Base-by-base conservation (phyloP, 1,284 basidiomycete genomes). In the Stygiomarasmius scandens region DNA sequence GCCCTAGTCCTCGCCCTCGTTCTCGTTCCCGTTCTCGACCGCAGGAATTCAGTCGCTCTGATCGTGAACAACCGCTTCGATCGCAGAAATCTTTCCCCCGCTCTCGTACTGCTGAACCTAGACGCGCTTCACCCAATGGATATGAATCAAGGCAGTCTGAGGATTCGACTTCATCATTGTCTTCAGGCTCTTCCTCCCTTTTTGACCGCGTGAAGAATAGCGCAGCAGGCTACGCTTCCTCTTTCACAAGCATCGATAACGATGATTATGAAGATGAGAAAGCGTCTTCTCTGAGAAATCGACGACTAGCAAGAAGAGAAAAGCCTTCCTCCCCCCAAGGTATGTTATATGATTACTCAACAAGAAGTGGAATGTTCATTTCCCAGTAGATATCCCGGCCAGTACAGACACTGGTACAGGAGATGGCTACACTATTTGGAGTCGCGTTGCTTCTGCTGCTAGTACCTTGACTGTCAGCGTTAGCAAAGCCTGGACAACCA, bases 401-500 rank as follows among this genome's bases (percentile, higher is more conserved):
- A 9, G 8, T 36, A 49, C 57, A 20, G 69, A 69, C 14, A 64
- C 64, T 32, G n/a, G n/a, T n/a, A n/a, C n/a, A n/a, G 74, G 72
- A 19, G 70, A 76, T 61, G 81, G 82, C 10, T 69, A 71, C 52
- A 75, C 75, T 22, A 66, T 86, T 11, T 87, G 86, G 86, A 76
- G 70, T 55, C 78, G 77, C 44, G 77, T 87, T n/a, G 75, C 83
- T 22, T 72, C 74, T 19, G 82, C 78, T 19, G 83, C 85, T 2
- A 78, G 74, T 58, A 76, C 70, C 14, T 69, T 87, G n/a, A 84
- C 78, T 8, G 74, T 85, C 44, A 84, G 74, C 63, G 82, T 87
- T 1, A 77, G 78, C 66, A 81, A 83, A 65, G 83, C 83, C 23
- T 85, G 82, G 81, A 73, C 80, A 19, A 58, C 74, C 23, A 81